Percentiles rank a stretch among this genome's conserved stretches.
phyloP scores from a whole-genome alignment of 2,329 filamentous ascomycete species.

The Aspergillus sp. region DNA sequence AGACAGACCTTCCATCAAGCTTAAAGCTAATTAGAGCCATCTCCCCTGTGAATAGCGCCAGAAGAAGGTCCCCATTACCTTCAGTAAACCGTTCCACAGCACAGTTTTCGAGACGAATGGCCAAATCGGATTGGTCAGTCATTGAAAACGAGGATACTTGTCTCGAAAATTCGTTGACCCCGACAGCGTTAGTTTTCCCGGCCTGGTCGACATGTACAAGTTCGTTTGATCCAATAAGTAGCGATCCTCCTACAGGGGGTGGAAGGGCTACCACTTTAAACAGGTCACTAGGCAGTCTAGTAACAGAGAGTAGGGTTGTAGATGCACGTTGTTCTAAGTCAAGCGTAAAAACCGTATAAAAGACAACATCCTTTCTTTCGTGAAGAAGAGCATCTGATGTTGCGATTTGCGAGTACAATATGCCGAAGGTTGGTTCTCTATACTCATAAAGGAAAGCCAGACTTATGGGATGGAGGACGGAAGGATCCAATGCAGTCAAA shows the following conservation, averaged over 20 bases:
- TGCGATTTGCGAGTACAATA: slow-evolving; percentile 74
- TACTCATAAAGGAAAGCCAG: slow-evolving; percentile 95
- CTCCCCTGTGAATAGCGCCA: slow-evolving; percentile 73
- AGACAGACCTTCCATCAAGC: slow-evolving; percentile 87
- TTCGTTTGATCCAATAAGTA: slow-evolving; percentile 85
- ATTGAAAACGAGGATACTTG: slow-evolving; percentile 80
- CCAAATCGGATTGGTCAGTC: slow-evolving; percentile 78
- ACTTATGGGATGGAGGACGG: slow-evolving; percentile 83
- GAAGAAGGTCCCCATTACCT: slow-evolving; percentile 78
- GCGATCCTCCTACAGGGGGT: slow-evolving; percentile 80
- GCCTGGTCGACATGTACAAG: slow-evolving; percentile 94
- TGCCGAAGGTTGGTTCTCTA: slow-evolving; percentile 93
- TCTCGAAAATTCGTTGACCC: slow-evolving; percentile 86
- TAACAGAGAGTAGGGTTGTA: slow-evolving; percentile 85
- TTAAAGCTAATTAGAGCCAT: slow-evolving; percentile 77
- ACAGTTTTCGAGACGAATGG: slow-evolving; percentile 78
- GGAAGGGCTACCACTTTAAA: slow-evolving; percentile 80
- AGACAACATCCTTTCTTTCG: slow-evolving; percentile 79
- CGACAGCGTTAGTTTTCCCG: slow-evolving; percentile 88
- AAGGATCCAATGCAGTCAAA: slow-evolving; percentile 82
- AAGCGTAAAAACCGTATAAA: slow-evolving; percentile 92
- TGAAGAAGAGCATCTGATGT: slow-evolving; percentile 71
- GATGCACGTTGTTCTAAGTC: slow-evolving; percentile 92
- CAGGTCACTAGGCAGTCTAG: slow-evolving; percentile 81
- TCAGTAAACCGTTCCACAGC: slow-evolving; percentile 72